A percentile compares a stretch with the other conserved stretches of the same genome.
phyloP scores from a whole-genome alignment of 768 basidiomycete genomes.

The Gymnopilus junonius region DNA sequence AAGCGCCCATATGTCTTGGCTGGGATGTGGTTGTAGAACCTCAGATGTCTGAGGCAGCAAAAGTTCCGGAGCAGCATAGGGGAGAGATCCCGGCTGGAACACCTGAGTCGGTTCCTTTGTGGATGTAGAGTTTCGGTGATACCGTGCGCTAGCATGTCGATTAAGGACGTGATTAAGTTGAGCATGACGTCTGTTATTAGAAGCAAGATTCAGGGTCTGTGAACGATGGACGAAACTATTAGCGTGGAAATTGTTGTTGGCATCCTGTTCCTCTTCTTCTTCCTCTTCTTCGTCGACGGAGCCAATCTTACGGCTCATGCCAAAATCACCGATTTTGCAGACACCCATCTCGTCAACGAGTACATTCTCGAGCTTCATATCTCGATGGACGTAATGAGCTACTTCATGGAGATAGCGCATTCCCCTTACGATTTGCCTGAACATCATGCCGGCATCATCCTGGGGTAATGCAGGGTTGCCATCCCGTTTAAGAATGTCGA shows the following conservation, averaged over 20 bases:
- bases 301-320: constrained; percentile 72
- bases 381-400: constrained; percentile 83
- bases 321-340: constrained; percentile 89
- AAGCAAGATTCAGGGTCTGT: constrained; percentile 41
- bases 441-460: constrained; percentile 85
- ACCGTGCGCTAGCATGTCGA: constrained; percentile 49
- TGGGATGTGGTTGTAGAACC: constrained; percentile 55
- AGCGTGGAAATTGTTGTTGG: constrained; percentile 17
- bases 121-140: constrained; percentile 50
- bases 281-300: constrained; percentile 44
- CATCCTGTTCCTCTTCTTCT: constrained; percentile 29
- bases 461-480: constrained; percentile 69
- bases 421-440: constrained; percentile 83
- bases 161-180: constrained; percentile 37
- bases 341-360: constrained; percentile 87
- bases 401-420: constrained; percentile 83
- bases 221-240: constrained; percentile 41
- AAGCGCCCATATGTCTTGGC: constrained; percentile 96
- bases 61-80: constrained; percentile 90
- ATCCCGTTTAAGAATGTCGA: constrained; percentile 78
- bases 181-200: constrained; percentile 29
- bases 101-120: constrained; percentile 27
- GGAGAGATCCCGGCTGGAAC: constrained; percentile 82
- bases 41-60: constrained; percentile 59
- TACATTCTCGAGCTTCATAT: constrained; percentile 97